Base-by-base conservation (phyloP, 257 asterid species). In the Scutellaria barbata region DNA sequence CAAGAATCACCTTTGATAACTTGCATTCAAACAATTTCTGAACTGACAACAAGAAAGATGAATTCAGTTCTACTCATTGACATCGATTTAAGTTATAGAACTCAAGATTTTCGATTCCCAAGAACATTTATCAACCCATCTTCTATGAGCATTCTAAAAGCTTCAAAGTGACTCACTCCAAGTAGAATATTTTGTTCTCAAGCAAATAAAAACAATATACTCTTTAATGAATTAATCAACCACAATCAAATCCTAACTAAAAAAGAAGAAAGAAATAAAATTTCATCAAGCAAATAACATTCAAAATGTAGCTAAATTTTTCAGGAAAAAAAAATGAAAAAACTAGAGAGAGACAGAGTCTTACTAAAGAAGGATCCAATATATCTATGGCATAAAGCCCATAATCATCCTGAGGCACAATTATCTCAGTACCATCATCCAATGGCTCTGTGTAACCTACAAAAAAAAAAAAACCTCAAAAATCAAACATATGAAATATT, bases 301-400 rank as follows among this genome's bases (percentile, higher is more conserved):
- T 30, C 35, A 30, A 30, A 30, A 30, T 30, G 35, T 30, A 30
- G 35, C 35, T 30, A 30, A 30, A 30, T 2, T 30, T 30, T 30
- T 30, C 35, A 47, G 52, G 12, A 6, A n/a, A 13, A 9, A 8
- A 16, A 11, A 8, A 63, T 8, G 6, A 20, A 65, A 14, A 59
- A 0, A n/a, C n/a, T n/a, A 5, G 54, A 56, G 63, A 51, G 13
- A 59, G 46, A 40, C 17, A 72, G 72, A 66, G 22, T 63, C 94
- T 79, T 80, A 89, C 99, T 9, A 79, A 9, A 42, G 99, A 88
- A 81, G 99, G 99, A 80, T 94, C 99, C 89, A 94, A 81, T 75
- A 94, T 85, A 79, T 91, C 96, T 76, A 94, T 91, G 52, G 99
- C 97, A 79, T 88, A 94, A 46, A 94, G 91, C 37, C 99, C 99